Base-by-base conservation (phyloP, 805 yeast species). In the Teunomyces gatunensis region DNA sequence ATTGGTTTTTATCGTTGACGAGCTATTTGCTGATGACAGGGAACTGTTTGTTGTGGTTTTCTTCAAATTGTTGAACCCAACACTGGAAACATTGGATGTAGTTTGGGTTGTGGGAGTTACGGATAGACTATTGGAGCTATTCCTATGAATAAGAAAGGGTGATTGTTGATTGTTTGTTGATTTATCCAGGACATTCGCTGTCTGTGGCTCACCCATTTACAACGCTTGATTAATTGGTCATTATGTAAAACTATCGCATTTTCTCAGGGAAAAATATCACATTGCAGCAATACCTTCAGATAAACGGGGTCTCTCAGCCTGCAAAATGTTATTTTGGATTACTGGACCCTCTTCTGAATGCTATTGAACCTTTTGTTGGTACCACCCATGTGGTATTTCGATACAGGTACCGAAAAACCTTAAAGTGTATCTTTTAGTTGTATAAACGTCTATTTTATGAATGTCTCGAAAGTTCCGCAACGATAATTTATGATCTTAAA, bases 51-150 rank as follows among this genome's bases (percentile, higher is more conserved):
- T 65, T 35, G 54, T 53, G 20, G 55, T 47, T 48, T 68, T 68
- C 53, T 65, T 67, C 20, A 69, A 50, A 42, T 56, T 68, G 44
- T 59, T 69, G 49, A 69, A 69, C 11, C 57, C 57, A 5, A 52
- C 57, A 13, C 51, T 51, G 10, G 57, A 53, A n/a, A 51, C 48
- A 40, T 34, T 49, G 28, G 46, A 46, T 6, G 45, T 10, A 36
- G 27, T 18, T 25, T 48, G n/a, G 42, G 46, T 17, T 44, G 48
- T 27, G 40, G 20, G 32, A 20, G 41, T n/a, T 45, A 48, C 23
- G 47, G 40, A 4, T 51, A 48, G 10, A 13, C 28, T 2, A 41
- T 12, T 48, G 10, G 57, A 52, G 44, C 52, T 52, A 21, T 48
- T 52, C n/a, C 46, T 32, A 27, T 49, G 47, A 3, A 44, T 39